Percentiles rank a stretch among this genome's conserved stretches.
phyloP scores from a whole-genome alignment of 306 rosid species.

The Gynostemma pentaphyllum region DNA sequence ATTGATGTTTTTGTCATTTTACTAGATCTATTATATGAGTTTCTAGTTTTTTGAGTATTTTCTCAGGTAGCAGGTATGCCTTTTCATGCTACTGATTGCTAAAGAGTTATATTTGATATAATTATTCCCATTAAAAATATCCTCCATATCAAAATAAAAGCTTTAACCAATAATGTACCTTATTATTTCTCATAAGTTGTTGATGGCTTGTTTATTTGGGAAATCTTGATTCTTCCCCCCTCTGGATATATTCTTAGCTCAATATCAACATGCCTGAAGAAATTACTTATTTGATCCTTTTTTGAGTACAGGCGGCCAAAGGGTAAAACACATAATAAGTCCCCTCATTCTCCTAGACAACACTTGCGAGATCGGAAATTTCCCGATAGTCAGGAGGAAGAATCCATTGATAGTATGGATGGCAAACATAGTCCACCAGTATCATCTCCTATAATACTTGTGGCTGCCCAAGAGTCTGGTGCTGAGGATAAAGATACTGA shows the following conservation, averaged over 20 bases:
- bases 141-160: neutral
- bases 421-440: constrained; percentile 26
- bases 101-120: neutral
- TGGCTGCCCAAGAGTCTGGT: constrained; percentile 44
- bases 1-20: neutral
- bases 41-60: neutral
- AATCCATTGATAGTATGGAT: constrained; percentile 63
- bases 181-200: neutral
- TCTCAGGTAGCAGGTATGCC: neutral
- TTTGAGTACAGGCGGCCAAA: constrained; percentile 34
- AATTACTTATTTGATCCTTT: neutral
- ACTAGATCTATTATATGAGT: neutral
- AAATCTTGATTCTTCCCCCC: neutral
- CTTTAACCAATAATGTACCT: neutral
- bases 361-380: constrained; percentile 23
- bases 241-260: neutral
- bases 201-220: neutral
- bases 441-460: constrained; percentile 44
- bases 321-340: constrained; percentile 31
- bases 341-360: constrained; percentile 38
- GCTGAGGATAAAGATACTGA: constrained; percentile 44
- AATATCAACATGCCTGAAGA: neutral
- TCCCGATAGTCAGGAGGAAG: constrained; percentile 40
- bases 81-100: neutral
- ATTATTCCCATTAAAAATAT: neutral